Conservation (phyloP, 257 asterid species). For the Rauvolfia tetraphylla region DNA sequence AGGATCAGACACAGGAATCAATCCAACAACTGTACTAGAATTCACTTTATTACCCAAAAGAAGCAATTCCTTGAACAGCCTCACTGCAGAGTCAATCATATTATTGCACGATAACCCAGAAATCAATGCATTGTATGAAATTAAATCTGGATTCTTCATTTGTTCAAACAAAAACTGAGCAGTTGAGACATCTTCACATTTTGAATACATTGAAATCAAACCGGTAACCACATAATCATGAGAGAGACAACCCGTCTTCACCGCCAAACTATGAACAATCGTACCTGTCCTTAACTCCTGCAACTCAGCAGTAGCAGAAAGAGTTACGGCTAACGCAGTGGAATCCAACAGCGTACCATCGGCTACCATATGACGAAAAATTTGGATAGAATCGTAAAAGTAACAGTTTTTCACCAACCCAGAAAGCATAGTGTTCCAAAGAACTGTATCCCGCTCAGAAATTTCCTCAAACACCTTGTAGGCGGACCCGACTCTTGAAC, state of each 20-base stretch:
- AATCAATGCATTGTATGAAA: conserved; percentile 73
- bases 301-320: conserved; percentile 68
- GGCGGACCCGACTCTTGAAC: conserved; percentile 43
- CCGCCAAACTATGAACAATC: conserved; percentile 66
- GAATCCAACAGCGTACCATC: conserved; percentile 48
- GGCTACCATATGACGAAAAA: conserved; percentile 43
- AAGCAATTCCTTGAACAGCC: conserved; percentile 55
- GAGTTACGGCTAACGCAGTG: conserved; percentile 66
- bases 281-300: conserved; percentile 61
- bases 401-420: conserved; percentile 70
- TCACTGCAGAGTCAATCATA: conserved; percentile 43
- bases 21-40: conserved; percentile 69
- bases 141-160: conserved; percentile 60
- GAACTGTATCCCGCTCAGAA: conserved; percentile 61
- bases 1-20: conserved; percentile 72
- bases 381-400: conserved; percentile 40
- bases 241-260: conserved; percentile 58
- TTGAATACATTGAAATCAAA: conserved; percentile 67
- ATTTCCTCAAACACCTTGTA: conserved; percentile 74
- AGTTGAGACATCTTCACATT: conserved; percentile 60
- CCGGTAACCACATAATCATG: conserved; percentile 73
- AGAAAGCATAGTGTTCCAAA: conserved; percentile 79
- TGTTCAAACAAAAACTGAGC: conserved; percentile 57
- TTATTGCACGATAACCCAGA: conserved; percentile 58
- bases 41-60: conserved; percentile 44